These are phyloP conservation scores for Blastomyces emzantsi DNA, from an alignment of 2,329 filamentous ascomycete genomes.

Conservation along the genomic window DNA sequence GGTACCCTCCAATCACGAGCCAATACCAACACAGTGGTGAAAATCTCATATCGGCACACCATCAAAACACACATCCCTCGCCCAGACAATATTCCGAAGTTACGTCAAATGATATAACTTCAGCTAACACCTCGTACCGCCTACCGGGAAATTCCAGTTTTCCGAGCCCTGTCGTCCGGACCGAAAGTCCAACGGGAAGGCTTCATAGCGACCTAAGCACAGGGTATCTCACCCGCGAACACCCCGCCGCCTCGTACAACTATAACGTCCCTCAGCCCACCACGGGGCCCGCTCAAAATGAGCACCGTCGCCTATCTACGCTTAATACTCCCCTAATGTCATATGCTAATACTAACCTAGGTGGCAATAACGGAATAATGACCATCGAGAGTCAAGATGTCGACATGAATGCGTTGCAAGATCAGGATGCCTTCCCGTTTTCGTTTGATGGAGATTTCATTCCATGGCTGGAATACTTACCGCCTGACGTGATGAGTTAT, in stretches of 20 bases:
- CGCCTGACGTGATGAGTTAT: slow-evolving; percentile 54
- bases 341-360: slow-evolving; percentile 21
- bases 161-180: background rate
- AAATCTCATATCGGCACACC: background rate
- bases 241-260: background rate
- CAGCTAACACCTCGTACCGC: background rate
- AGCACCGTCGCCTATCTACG: background rate
- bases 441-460: slow-evolving; percentile 51
- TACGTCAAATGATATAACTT: background rate
- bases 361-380: slow-evolving; percentile 45
- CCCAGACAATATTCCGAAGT: background rate
- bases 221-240: background rate
- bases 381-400: slow-evolving; percentile 71
- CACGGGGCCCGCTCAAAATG: background rate
- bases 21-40: background rate
- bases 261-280: background rate
- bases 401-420: slow-evolving; percentile 56
- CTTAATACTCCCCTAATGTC: background rate
- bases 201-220: background rate
- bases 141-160: background rate
- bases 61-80: background rate
- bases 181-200: background rate
- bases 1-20: background rate
- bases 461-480: slow-evolving; percentile 66
- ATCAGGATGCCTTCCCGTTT: slow-evolving; percentile 33